A percentile compares a stretch with the other conserved stretches of the same genome.
Evolutionary conservation across 2,329 filamentous ascomycete species (phyloP).

Genomic region (Clarireedia monteithiana): DNA sequence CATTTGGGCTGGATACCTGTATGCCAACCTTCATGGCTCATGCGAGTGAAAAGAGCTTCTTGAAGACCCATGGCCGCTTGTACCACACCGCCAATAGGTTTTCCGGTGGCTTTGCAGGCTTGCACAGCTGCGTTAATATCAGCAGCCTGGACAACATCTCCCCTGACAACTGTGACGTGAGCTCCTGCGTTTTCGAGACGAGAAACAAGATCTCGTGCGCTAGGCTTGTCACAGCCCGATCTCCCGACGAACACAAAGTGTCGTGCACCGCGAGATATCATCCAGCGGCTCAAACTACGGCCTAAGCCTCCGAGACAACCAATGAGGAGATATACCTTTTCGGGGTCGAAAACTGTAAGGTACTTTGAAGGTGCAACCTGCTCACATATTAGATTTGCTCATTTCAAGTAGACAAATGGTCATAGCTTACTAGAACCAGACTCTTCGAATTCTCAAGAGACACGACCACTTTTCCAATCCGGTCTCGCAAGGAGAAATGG

Average conservation of each 20-base stretch:
- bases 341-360: conserved; percentile 6
- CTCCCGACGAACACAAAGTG: conserved; percentile 32
- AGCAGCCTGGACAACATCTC: conserved; percentile 10
- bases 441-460: no score
- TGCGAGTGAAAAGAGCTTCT: conserved; percentile 8
- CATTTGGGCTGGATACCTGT: conserved; percentile 28
- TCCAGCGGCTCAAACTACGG: conserved; percentile 7
- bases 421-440: no score
- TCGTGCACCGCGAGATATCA: conserved; percentile 9
- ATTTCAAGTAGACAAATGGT: no score
- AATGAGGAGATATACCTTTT: conserved; percentile 15
- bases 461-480: no score
- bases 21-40: conserved; percentile 3
- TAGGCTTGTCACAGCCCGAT: conserved; percentile 28
- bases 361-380: not conserved
- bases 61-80: conserved; percentile 26
- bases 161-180: conserved; percentile 9
- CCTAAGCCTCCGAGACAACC: conserved; percentile 16
- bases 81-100: conserved; percentile 20
- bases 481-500: no score
- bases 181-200: not conserved
- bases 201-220: conserved; percentile 1
- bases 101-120: not conserved
- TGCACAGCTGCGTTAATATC: conserved; percentile 11
- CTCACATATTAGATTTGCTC: no score